Base-by-base conservation (phyloP, 345 rosid species). In the Pugionium dolabratum region DNA sequence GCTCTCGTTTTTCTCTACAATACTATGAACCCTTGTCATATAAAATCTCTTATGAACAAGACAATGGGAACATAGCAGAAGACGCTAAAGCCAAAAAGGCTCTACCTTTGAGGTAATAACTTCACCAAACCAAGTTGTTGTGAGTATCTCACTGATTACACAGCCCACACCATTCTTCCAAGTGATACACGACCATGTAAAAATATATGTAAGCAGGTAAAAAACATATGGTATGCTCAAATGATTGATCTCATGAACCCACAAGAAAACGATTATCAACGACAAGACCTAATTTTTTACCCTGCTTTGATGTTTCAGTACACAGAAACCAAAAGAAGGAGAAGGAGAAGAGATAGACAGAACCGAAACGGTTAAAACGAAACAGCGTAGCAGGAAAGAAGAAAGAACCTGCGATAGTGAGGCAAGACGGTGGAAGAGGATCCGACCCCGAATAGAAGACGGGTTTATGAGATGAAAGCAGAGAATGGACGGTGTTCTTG, bases 381-480 rank as follows among this genome's bases (percentile, higher is more conserved):
- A 18, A 18, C 18, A 18, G 18, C 18, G 18, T 18, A 18, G 18
- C 18, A 18, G 18, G 48, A 1, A 46, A 41, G 44, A 59, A 53
- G 37, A 80, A 69, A 56, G 30, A 64, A 64, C 77, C 81, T 71
- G 80, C 48, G 45, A 73, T 59, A 31, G 41, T 26, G 52, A 74
- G 72, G 47, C 48, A 41, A 10, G 80, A 62, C 0, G 80, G n/a
- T 3, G 32, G 71, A 4, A 75, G 83, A 71, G 80, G 69, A 44
- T 76, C 84, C 64, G 65, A 81, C 26, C 62, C 73, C 35, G 18
- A 18, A 18, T 18, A 18, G 18, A 18, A 18, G 42, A 65, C 6
- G 41, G 86, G 83, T 68, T 81, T 54, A 25, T 79, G 82, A n/a
- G 78, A 55, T 29, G 85, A 78, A 54, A 84, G 81, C 64, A 80